Conservation (phyloP, 2,329 filamentous ascomycete genomes). For the Claviceps digitariae region DNA sequence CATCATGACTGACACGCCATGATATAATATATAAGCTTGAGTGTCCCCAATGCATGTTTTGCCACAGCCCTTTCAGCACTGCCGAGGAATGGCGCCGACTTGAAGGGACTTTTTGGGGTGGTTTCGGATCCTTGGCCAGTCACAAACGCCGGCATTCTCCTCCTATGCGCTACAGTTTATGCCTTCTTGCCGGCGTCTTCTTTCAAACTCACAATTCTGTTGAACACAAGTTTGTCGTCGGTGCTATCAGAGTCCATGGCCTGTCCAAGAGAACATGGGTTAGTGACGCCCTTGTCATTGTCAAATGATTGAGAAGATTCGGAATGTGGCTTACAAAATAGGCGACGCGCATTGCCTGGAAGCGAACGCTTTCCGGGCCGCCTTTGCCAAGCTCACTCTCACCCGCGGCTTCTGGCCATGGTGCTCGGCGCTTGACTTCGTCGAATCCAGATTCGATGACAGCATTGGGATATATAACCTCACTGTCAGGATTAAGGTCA, state of each 20-base stretch:
- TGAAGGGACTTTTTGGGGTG: not conserved
- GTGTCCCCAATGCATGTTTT: not conserved
- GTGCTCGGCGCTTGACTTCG: conserved; percentile 58
- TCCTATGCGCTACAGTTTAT: not conserved
- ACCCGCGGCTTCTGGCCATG: conserved; percentile 69
- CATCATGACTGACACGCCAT: not conserved
- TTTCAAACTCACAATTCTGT: conserved; percentile 84
- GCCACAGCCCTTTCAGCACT: not conserved
- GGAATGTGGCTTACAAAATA: conserved; percentile 49
- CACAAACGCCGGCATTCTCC: not conserved
- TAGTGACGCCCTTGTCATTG: not conserved
- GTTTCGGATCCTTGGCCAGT: not conserved
- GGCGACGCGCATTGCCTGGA: conserved; percentile 81
- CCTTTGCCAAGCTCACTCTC: conserved; percentile 48
- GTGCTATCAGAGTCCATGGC: conserved; percentile 67
- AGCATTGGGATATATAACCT: conserved; percentile 65
- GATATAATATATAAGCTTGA: not conserved
- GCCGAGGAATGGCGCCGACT: not conserved
- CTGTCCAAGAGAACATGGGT: conserved; percentile 20
- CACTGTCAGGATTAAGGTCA: conserved; percentile 73
- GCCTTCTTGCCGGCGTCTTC: conserved; percentile 63
- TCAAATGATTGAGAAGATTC: not conserved
- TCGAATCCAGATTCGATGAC: conserved; percentile 74
- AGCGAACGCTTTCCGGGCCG: conserved; percentile 64
- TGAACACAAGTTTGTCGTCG: conserved; percentile 70